A percentile compares a stretch with the other conserved stretches of the same genome.
Evolutionary conservation across 2,329 filamentous ascomycete genomes (phyloP).

Genomic region (Colletotrichum musae): DNA sequence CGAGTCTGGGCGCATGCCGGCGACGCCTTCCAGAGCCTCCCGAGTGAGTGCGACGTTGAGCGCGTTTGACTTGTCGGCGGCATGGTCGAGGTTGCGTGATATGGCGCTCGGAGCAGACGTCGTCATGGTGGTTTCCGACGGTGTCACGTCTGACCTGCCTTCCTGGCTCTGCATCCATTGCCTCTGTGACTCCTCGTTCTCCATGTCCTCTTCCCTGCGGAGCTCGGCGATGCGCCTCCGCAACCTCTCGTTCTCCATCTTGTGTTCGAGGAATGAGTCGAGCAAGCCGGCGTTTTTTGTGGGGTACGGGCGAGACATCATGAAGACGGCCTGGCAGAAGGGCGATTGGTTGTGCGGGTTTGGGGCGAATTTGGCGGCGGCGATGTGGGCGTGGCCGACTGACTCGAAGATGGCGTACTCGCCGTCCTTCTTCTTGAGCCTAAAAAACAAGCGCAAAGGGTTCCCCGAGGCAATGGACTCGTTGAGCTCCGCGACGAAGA

Average conservation of each 20-base stretch:
- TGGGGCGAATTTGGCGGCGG: conserved; percentile 74
- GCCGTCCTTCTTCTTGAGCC: conserved; percentile 82
- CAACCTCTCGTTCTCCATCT: conserved; percentile 93
- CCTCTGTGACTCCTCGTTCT: conserved; percentile 76
- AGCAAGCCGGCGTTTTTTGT: conserved; percentile 88
- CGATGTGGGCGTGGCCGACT: conserved; percentile 92
- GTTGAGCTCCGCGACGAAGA: conserved; percentile 90
- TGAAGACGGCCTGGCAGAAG: conserved; percentile 91
- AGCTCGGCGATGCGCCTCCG: conserved; percentile 88
- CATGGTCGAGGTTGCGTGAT: conserved; percentile 67
- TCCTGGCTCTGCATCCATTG: conserved; percentile 74
- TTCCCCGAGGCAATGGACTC: conserved; percentile 89
- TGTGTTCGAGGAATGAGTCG: conserved; percentile 96
- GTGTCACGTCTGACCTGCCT: conserved; percentile 66
- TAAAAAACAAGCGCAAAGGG: conserved; percentile 86
- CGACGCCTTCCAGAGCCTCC: conserved; percentile 83
- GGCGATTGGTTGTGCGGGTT: conserved; percentile 75
- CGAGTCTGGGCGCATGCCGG: conserved; percentile 78
- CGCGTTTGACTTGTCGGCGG: conserved; percentile 71
- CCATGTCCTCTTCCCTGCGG: conserved; percentile 87
- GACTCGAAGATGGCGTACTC: conserved; percentile 87
- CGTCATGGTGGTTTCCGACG: conserved; percentile 61
- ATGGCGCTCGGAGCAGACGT: conserved; percentile 52
- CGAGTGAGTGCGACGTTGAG: conserved; percentile 80
- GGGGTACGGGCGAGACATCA: conserved; percentile 92